phyloP scores from a whole-genome alignment of 1,284 basidiomycete genomes.

The Laetiporus sulphureus region DNA sequence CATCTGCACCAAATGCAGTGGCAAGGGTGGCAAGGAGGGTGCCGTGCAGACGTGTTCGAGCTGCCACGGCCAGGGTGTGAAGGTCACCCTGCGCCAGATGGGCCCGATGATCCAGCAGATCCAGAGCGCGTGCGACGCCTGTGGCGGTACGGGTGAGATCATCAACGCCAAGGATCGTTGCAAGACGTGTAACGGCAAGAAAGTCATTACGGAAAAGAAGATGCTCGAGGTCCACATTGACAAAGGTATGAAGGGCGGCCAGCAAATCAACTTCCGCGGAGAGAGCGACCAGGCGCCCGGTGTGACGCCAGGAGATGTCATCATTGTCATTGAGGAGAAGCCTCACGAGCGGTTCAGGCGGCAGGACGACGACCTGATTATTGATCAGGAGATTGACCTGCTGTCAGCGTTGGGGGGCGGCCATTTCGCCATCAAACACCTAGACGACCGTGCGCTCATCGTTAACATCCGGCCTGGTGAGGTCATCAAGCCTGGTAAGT shows the following conservation, averaged over 20 bases:
- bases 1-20: conserved; percentile 90
- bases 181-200: conserved; percentile 93
- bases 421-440: conserved; percentile 85
- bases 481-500: conserved; percentile 87
- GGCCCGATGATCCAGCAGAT: conserved; percentile 99
- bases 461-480: conserved; percentile 88
- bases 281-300: conserved; percentile 96
- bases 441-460: conserved; percentile 87
- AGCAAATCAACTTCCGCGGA: conserved; percentile 91
- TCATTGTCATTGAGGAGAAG: conserved; percentile 98
- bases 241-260: conserved; percentile 98
- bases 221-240: conserved; percentile 98
- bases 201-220: conserved; percentile 93
- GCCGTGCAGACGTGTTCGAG: conserved; percentile 77
- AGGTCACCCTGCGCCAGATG: conserved; percentile 90
- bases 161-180: conserved; percentile 95
- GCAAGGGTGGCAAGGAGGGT: conserved; percentile 96
- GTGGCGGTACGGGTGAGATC: conserved; percentile 86
- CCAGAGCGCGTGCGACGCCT: conserved; percentile 93
- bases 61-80: conserved; percentile 91
- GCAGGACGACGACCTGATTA: conserved; percentile 86
- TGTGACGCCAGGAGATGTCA: conserved; percentile 90
- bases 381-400: conserved; percentile 87
- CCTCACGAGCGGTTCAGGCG: conserved; percentile 72
- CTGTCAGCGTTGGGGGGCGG: conserved; percentile 94